These are phyloP conservation scores for Staphylotrichum longicolle DNA, from an alignment of 495 filamentous ascomycete genomes.

Conservation along the genomic window DNA sequence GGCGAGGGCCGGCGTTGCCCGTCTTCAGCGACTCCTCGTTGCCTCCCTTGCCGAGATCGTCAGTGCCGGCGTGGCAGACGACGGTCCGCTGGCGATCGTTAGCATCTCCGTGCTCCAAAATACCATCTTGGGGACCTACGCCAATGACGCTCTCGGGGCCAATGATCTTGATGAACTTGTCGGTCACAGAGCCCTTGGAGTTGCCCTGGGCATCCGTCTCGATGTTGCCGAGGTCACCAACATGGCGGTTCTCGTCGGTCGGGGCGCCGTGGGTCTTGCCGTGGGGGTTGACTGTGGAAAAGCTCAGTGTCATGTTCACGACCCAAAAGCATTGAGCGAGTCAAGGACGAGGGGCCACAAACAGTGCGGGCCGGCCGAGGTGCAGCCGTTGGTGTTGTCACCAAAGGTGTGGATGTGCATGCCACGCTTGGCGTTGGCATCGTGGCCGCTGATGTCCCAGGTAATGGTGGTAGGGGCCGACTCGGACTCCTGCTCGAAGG, in stretches of 20 bases:
- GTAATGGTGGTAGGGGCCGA: constrained; percentile 75
- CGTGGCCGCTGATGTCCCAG: constrained; percentile 90
- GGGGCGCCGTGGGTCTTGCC: constrained; percentile 89
- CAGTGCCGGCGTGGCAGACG: constrained; percentile 90
- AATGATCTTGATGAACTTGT: constrained; percentile 88
- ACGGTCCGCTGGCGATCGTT: constrained; percentile 71
- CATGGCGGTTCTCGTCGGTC: constrained; percentile 77
- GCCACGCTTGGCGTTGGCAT: constrained; percentile 92
- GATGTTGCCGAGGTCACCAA: constrained; percentile 96
- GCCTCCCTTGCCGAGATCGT: constrained; percentile 88
- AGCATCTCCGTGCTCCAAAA: constrained; percentile 13
- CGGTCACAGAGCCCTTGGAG: constrained; percentile 68
- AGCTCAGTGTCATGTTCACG: background rate
- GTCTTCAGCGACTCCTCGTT: constrained; percentile 96
- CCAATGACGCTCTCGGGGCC: constrained; percentile 93
- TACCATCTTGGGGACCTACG: constrained; percentile 52
- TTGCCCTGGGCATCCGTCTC: constrained; percentile 90
- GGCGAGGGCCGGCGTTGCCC: constrained; percentile 87
- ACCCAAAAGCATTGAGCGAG: too few species aligned
- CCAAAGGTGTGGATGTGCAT: constrained; percentile 98
- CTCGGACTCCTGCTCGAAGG: constrained; percentile 89
- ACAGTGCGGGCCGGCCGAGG: constrained; percentile 95
- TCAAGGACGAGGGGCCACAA: constrained; percentile 36
- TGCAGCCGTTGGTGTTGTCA: constrained; percentile 99
- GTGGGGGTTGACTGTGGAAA: constrained; percentile 82